Evolutionary conservation across 345 rosid species (phyloP), one percentile per base, ranked within the genome.

Genomic region (Gossypioides kirkii): DNA sequence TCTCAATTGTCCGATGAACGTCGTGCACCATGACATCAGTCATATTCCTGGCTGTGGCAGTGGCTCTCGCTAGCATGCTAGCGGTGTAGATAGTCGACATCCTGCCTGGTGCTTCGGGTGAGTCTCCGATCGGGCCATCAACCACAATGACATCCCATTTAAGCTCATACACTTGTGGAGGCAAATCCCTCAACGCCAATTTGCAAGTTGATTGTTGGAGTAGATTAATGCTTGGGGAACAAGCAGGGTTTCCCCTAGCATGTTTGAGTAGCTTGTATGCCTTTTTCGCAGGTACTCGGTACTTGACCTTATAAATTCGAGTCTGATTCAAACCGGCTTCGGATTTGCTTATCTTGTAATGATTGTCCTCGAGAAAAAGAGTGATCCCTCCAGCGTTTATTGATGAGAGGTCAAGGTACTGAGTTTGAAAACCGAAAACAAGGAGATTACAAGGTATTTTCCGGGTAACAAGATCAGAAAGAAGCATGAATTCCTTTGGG

Each of bases 391-490:
- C 85, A 26, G 81, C 82, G 78, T 92, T 92, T 65, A 88, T 62
- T 58, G 81, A 83, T 41, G 93, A 82, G 73, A 92, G 79, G 75
- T 67, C 77, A 42, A 88, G 77, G 82, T 90, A 85, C 69, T 83
- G 87, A 14, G 78, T 76, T 63, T 87, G 86, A 59, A 80, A 75
- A 61, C 97, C 97, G 12, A 92, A 90, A 69, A 90, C 80, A 63
- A 94, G 98, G 72, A 90, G 84, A 78, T 89, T 91, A 86, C 98
- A 90, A 49, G 97, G 98, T 26, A 86, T 82, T 77, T 68, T 86
- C 18, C n/a, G 70, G 56, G 78, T 75, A 49, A 94, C 41, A 38
- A 87, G 78, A 46, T 84, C 78, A 4, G 82, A 77, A 8, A 94
- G 80, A 79, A 91, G 73, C 72, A 79, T 81, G 79, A 85, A 80